Percentiles rank a stretch among this genome's conserved stretches.
phyloP scores from a whole-genome alignment of 805 yeast species.

The Starmerella scarabaei region DNA sequence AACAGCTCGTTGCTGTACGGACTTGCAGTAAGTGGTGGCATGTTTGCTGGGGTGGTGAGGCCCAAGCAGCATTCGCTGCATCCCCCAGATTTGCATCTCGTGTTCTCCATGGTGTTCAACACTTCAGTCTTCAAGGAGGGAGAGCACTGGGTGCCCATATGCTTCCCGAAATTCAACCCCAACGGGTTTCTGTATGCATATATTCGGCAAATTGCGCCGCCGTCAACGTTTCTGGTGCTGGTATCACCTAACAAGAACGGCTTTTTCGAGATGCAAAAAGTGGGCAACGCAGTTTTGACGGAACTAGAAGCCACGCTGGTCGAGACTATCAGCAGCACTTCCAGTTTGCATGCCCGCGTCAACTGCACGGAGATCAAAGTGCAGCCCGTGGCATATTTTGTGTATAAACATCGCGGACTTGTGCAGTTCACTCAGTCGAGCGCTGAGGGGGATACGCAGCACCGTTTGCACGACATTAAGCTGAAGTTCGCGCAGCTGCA shows the following conservation, averaged over 20 bases:
- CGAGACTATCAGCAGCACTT: conserved; percentile 23
- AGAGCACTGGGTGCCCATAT: conserved; percentile 87
- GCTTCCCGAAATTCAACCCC: conserved; percentile 80
- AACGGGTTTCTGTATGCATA: conserved; percentile 79
- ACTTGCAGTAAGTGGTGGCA: conserved; percentile 50
- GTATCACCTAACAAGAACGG: conserved; percentile 62
- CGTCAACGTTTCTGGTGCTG: conserved; percentile 33
- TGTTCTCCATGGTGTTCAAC: conserved; percentile 57
- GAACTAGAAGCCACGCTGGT: conserved; percentile 31
- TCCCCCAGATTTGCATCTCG: conserved; percentile 57
- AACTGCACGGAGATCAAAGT: conserved; percentile 34
- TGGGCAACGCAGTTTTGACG: conserved; percentile 37
- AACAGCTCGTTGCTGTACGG: conserved; percentile 59
- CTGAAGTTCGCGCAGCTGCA: conserved; percentile 27
- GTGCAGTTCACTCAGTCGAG: conserved; percentile 47
- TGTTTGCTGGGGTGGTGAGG: conserved; percentile 54
- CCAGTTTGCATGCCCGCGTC: conserved; percentile 18
- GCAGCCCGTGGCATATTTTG: conserved; percentile 56
- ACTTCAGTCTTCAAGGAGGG: conserved; percentile 38
- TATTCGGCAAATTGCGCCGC: conserved; percentile 44
- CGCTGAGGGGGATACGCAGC: not conserved
- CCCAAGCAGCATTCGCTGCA: conserved; percentile 68
- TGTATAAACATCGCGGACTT: conserved; percentile 56
- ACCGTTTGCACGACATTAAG: not conserved
- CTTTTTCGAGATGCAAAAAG: conserved; percentile 59